Evolutionary conservation across 352 stramenopile genomes (phyloP).

Genomic region (Pythium rishiriense): DNA sequence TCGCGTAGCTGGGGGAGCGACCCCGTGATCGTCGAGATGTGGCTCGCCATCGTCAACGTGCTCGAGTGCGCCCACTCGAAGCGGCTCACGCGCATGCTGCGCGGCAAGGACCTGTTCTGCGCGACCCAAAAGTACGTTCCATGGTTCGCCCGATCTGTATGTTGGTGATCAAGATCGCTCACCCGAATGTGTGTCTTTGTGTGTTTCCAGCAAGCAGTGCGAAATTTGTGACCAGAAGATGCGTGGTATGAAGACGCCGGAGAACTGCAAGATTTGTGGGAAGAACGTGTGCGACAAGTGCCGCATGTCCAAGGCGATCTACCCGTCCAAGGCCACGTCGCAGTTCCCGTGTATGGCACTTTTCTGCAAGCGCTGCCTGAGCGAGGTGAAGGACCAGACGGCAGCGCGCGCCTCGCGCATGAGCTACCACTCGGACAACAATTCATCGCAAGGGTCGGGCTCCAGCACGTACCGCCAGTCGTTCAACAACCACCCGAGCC

Average conservation of each 20-base stretch:
- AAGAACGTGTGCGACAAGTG: constrained; percentile 74
- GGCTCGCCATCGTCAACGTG: constrained; percentile 51
- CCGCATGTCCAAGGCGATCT: constrained; percentile 57
- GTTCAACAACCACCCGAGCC: constrained; percentile 1
- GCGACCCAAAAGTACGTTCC: constrained; percentile 44
- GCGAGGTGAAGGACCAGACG: constrained; percentile 24
- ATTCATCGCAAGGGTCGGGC: constrained; percentile 22
- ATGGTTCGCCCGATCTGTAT: too few relatives aligned
- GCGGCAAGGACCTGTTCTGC: constrained; percentile 52
- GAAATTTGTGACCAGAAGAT: constrained; percentile 67
- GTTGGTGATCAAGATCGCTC: too few relatives aligned
- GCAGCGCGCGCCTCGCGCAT: background rate
- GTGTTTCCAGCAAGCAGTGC: constrained; percentile 42
- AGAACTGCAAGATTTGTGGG: constrained; percentile 68
- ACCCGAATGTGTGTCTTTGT: background rate
- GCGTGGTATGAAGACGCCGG: constrained; percentile 43
- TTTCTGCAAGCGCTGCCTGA: constrained; percentile 45
- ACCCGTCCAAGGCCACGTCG: constrained; percentile 44
- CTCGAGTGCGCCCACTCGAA: constrained; percentile 65
- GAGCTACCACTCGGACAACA: constrained; percentile 24
- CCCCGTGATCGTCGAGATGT: constrained; percentile 56
- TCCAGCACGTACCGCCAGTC: constrained; percentile 23
- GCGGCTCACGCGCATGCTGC: constrained; percentile 51
- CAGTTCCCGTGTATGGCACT: constrained; percentile 55
- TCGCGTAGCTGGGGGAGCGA: constrained; percentile 58